Conservation (phyloP, 2,329 filamentous ascomycete species). For the Delphinella strobiligena region DNA sequence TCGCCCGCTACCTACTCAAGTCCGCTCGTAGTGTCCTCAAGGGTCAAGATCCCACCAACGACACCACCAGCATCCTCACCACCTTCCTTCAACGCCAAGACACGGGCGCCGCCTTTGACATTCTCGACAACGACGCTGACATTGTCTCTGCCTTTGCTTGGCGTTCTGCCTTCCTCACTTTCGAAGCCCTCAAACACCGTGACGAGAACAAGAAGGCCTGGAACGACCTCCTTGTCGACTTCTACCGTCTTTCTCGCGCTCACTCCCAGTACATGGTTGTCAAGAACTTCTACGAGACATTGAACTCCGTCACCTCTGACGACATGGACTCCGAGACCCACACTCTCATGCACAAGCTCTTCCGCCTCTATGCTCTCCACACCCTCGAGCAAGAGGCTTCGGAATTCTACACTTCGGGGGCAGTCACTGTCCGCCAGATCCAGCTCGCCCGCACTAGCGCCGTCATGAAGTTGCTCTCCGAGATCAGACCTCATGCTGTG, state of each 20-base stretch:
- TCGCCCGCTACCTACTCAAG: conserved; percentile 65
- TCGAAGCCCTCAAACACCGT: conserved; percentile 61
- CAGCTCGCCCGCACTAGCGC: conserved; percentile 53
- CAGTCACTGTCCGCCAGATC: conserved; percentile 61
- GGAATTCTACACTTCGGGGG: conserved; percentile 60
- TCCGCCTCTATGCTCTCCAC: conserved; percentile 52
- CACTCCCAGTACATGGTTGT: conserved; percentile 68
- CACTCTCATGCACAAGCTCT: conserved; percentile 50
- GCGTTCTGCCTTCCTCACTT: conserved; percentile 62
- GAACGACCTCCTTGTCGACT: conserved; percentile 68
- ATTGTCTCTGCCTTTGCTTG: conserved; percentile 64
- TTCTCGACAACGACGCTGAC: conserved; percentile 58
- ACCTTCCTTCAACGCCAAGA: conserved; percentile 54
- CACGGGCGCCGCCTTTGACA: conserved; percentile 61
- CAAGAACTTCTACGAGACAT: conserved; percentile 64
- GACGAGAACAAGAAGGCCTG: conserved; percentile 65
- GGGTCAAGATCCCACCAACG: conserved; percentile 52
- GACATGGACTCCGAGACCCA: conserved; percentile 44
- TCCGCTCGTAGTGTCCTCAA: conserved; percentile 58
- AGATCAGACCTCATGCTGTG: conserved; percentile 62
- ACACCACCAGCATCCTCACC: conserved; percentile 55
- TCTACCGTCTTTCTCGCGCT: conserved; percentile 63
- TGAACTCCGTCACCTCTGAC: conserved; percentile 44
- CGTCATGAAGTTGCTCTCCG: conserved; percentile 57
- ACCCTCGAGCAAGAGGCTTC: conserved; percentile 57